These are phyloP conservation scores for Closterium sp. DNA, from an alignment of 139 green algal genomes.

Conservation along the genomic window DNA sequence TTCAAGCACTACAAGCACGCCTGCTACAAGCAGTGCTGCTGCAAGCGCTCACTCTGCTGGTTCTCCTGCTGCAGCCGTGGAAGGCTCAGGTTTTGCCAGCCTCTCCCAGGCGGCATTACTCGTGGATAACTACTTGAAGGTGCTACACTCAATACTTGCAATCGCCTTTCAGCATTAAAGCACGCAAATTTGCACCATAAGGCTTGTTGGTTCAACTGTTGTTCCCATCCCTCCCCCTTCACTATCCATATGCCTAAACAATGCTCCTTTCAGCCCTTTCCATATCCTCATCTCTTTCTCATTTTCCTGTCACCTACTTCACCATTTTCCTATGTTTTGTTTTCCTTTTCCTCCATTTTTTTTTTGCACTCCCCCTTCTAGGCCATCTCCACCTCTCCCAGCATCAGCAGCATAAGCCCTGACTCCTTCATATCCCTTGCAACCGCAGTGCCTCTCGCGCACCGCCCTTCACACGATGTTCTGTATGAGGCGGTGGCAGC, in stretches of 20 bases:
- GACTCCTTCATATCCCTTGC: background rate
- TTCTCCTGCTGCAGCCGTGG: background rate
- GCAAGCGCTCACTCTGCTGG: no score
- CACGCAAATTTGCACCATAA: no score
- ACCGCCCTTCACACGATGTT: background rate
- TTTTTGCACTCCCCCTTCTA: background rate
- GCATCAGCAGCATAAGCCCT: background rate
- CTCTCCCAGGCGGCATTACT: background rate
- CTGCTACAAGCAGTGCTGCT: background rate
- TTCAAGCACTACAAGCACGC: background rate
- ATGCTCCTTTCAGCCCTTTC: no score
- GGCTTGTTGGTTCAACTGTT: background rate
- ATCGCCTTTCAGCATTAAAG: no score
- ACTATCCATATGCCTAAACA: no score
- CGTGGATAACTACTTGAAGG: background rate
- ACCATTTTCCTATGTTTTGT: background rate
- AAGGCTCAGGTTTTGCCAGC: background rate
- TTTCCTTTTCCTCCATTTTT: background rate
- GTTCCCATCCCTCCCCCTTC: no score
- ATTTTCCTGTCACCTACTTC: background rate
- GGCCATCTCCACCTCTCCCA: background rate
- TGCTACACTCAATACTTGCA: background rate
- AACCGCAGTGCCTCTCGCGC: background rate
- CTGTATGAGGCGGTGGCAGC: background rate
- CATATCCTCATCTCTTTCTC: no score